These are phyloP conservation scores for Heliosperma pusillum DNA, from an alignment of 148 eudicot species.

Conservation along the genomic window DNA sequence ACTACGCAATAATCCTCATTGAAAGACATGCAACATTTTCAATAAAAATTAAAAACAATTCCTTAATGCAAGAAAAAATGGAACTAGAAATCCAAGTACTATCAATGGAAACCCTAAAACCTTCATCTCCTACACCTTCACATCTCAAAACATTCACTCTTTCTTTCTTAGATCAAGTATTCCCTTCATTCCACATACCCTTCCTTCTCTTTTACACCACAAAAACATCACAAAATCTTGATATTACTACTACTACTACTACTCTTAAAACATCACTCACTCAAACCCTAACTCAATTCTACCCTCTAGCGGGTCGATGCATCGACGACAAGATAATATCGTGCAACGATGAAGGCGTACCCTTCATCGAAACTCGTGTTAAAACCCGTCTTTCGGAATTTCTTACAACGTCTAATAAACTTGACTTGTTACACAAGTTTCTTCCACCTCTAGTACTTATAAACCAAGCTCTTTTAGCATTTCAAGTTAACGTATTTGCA, in stretches of 20 bases:
- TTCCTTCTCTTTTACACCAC: conserved; percentile 7
- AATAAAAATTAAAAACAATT: no score
- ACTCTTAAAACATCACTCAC: conserved; percentile 5
- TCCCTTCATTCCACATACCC: no score
- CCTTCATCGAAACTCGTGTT: conserved; percentile 6
- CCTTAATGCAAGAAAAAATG: no score
- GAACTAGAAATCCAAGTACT: no score
- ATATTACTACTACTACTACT: neutral
- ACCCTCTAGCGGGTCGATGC: conserved; percentile 15
- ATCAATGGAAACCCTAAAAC: no score
- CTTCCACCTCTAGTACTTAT: neutral
- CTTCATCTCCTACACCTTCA: no score
- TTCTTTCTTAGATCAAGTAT: no score
- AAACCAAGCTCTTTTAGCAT: neutral
- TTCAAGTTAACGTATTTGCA: conserved; percentile 5
- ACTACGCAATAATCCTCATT: no score
- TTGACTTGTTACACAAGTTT: neutral
- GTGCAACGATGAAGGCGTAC: conserved; percentile 14
- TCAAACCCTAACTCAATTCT: neutral
- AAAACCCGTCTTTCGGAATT: neutral
- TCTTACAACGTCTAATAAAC: neutral
- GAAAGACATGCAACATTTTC: no score
- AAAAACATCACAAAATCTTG: neutral
- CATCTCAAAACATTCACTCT: no score
- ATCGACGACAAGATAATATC: neutral